Percentiles rank a stretch among this genome's conserved stretches.
Evolutionary conservation across 2,329 filamentous ascomycete species (phyloP).

Genomic region (Colletotrichum sansevieriae): DNA sequence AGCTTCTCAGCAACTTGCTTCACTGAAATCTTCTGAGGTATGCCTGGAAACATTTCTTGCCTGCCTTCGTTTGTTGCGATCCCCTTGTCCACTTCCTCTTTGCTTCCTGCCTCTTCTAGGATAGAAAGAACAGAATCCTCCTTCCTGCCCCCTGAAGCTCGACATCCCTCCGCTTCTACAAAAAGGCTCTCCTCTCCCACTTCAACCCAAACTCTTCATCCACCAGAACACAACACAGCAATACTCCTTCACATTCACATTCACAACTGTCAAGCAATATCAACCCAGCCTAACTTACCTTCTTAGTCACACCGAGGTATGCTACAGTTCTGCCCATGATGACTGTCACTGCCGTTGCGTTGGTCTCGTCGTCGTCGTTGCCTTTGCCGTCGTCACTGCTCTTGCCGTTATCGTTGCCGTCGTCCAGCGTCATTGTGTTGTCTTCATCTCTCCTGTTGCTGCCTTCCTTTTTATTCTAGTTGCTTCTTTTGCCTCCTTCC

Average conservation of each 20-base stretch:
- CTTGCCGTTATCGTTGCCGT: not conserved
- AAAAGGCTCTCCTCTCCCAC: not conserved
- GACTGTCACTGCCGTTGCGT: no score
- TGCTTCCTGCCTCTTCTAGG: no score
- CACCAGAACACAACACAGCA: not conserved
- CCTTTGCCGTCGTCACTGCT: not conserved
- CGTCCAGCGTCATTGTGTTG: not conserved
- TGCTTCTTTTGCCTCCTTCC: not conserved
- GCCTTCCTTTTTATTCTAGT: not conserved
- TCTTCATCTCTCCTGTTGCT: not conserved
- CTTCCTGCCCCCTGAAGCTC: no score
- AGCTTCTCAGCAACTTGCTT: no score
- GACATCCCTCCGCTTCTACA: not conserved
- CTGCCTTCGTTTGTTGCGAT: no score
- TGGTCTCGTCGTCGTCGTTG: not conserved
- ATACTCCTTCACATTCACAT: not conserved
- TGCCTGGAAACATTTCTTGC: no score
- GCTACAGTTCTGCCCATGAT: not conserved
- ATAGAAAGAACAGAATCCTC: no score
- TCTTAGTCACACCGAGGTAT: not conserved
- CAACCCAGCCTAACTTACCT: not conserved
- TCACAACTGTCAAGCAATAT: not conserved
- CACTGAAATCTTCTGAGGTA: no score
- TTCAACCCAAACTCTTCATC: conserved; percentile 6
- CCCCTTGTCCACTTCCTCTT: no score